A percentile compares a stretch with the other conserved stretches of the same genome.
Conservation (phyloP, 2,329 filamentous ascomycete genomes). For the Thermochaetoides dissita region DNA sequence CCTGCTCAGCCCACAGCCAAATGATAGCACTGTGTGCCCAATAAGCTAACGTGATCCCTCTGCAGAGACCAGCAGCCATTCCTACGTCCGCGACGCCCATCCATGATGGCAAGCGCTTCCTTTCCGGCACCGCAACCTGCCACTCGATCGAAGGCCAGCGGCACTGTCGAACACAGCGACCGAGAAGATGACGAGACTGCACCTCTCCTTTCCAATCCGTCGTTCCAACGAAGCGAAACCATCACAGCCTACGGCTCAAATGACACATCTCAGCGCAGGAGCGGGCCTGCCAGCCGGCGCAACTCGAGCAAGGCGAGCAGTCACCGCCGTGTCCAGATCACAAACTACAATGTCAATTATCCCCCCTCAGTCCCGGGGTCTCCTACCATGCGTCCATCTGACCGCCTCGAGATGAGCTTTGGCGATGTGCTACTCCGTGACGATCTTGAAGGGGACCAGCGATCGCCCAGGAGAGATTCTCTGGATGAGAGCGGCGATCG, state of each 20-base stretch:
- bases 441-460: slow-evolving; percentile 33
- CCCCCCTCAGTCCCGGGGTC: slow-evolving; percentile 54
- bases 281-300: slow-evolving; percentile 26
- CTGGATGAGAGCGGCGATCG: slow-evolving; percentile 9
- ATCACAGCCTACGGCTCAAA: slow-evolving; percentile 28
- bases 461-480: slow-evolving; percentile 8
- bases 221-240: slow-evolving; percentile 23
- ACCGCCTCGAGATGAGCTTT: slow-evolving; percentile 42
- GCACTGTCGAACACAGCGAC: slow-evolving; percentile 27
- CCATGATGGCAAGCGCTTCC: slow-evolving; percentile 28
- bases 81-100: slow-evolving; percentile 51
- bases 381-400: slow-evolving; percentile 35
- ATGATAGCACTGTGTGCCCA: slow-evolving; percentile 9
- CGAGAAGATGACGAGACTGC: slow-evolving; percentile 42
- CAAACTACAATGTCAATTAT: slow-evolving; percentile 51
- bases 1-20: not conserved
- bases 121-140: slow-evolving; percentile 22
- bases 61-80: slow-evolving; percentile 40
- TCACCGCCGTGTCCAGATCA: slow-evolving; percentile 21
- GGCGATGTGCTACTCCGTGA: slow-evolving; percentile 60
- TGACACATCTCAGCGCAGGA: slow-evolving; percentile 22
- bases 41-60: too few species aligned
- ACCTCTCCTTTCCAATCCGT: slow-evolving; percentile 37
- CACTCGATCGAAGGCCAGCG: slow-evolving; percentile 18
- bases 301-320: slow-evolving; percentile 39